These are phyloP conservation scores for Blastobotrys illinoisensis DNA, from an alignment of 1,139 yeast species.

Conservation along the genomic window DNA sequence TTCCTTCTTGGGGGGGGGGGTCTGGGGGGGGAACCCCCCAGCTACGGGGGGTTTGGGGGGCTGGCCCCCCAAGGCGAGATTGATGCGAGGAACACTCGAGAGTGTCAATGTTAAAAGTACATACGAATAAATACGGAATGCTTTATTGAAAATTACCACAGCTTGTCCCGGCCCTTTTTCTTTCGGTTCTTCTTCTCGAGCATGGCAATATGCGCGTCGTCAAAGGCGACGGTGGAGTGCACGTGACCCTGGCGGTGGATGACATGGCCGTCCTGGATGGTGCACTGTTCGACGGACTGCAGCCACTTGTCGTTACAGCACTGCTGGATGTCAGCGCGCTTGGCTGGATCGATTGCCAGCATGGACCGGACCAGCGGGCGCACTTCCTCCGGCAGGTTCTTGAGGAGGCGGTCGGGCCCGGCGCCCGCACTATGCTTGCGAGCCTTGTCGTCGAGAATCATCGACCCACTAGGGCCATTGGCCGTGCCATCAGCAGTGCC, in stretches of 20 bases:
- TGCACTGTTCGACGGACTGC: constrained; percentile 48
- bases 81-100: neutral
- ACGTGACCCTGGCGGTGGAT: constrained; percentile 49
- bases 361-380: constrained; percentile 30
- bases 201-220: constrained; percentile 93
- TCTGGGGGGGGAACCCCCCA: no score
- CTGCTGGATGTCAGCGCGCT: constrained; percentile 74
- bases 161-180: constrained; percentile 35
- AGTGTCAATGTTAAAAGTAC: neutral
- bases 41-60: no score
- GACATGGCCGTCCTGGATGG: constrained; percentile 34
- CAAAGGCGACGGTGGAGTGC: constrained; percentile 86
- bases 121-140: constrained; percentile 4
- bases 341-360: constrained; percentile 33
- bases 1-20: no score
- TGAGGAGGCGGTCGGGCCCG: constrained; percentile 31
- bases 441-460: neutral
- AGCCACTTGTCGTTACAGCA: constrained; percentile 80
- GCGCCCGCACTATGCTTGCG: constrained; percentile 6
- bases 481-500: no score
- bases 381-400: constrained; percentile 32
- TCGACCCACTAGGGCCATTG: neutral
- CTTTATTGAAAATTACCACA: constrained; percentile 27
- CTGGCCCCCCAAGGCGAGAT: no score
- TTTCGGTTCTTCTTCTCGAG: constrained; percentile 56